Base-by-base conservation (phyloP, 2,329 filamentous ascomycete species). In the Penicillium crustosum region DNA sequence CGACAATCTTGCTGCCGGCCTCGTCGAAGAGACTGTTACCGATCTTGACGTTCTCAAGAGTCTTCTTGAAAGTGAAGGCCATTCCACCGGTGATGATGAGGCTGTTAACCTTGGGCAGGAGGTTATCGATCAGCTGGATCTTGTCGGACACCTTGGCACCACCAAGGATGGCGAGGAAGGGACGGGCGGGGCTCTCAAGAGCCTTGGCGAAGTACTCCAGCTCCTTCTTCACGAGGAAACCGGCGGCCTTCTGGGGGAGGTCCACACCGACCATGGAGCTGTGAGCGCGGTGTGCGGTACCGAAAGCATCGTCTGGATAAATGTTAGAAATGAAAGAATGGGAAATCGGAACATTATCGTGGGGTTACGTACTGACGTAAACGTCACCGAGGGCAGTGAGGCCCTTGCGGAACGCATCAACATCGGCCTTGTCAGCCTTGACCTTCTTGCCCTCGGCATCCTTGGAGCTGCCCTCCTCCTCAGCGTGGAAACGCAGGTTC, bases 31-130 rank as follows among this genome's bases (percentile, higher is more conserved):
- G 85, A 52, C 82, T 94, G 82, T 87, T 87, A 61, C 94, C 94
- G 67, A 99, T 99, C 78, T 88, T 85, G 72, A 97, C 88, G 75
- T 85, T 83, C 80, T 97, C 86, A 57, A 97, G 85, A n/a, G 91
- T 93, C 86, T 99, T 99, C 86, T 97, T 97, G 86, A 99, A 99
- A 70, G 94, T 99, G 83, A 97, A 99, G 63, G 94, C 93, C 94
- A 99, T 99, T 71, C 87, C 94, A 75, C 94, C 94, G 77, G 93
- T 96, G 80, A 99, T 89, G 79, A 99, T 89, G 66, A 99, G 86
- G 77, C 89, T 94, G 85, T 99, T 86, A 78, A 99, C 93, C 86
- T 99, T 97, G 79, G 92, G 90, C 68, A 99, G 89, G 66, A 99
- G 84, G 85, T 99, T 99, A 82, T 99, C 93, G 75, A 99, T 97